These are phyloP conservation scores for Thielaviopsis ethacetica DNA, from an alignment of 2,329 filamentous ascomycete species.

Conservation along the genomic window DNA sequence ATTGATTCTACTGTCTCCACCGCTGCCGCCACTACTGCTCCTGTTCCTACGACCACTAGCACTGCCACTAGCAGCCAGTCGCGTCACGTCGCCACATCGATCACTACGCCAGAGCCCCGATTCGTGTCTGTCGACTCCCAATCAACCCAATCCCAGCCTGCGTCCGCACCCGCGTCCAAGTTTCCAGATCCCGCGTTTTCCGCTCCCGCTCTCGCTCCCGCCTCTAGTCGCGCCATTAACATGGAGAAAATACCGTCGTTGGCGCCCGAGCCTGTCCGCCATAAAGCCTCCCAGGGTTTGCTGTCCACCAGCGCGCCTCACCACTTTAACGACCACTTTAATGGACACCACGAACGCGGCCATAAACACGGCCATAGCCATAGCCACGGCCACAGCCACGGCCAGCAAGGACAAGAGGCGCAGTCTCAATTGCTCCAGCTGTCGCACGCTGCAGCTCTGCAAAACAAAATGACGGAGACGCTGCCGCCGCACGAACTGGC, in stretches of 20 bases:
- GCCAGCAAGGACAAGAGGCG: constrained; percentile 22
- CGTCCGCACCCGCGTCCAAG: not conserved
- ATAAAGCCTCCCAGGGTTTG: not conserved
- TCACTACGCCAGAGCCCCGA: not conserved
- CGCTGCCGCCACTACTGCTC: not conserved
- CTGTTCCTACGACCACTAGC: not conserved
- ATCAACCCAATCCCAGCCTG: not conserved
- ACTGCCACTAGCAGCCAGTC: not conserved
- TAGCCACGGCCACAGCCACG: not conserved
- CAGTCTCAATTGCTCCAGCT: constrained; percentile 33
- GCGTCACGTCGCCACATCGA: constrained; percentile 1
- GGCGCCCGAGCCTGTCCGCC: not conserved
- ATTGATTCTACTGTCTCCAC: not conserved
- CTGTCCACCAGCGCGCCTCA: not conserved
- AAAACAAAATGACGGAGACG: constrained; percentile 27
- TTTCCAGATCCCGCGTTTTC: not conserved
- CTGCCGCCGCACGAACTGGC: constrained; percentile 17
- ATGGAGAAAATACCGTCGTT: not conserved
- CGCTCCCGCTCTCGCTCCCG: not conserved
- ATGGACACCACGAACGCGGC: not conserved
- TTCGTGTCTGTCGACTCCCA: not conserved
- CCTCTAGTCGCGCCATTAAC: not conserved
- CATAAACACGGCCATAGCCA: not conserved
- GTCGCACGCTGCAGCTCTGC: constrained; percentile 33
- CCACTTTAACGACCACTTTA: not conserved